A percentile compares a stretch with the other conserved stretches of the same genome.
Evolutionary conservation across 2,329 filamentous ascomycete species (phyloP).

Genomic region (Hypoxylon sp.): DNA sequence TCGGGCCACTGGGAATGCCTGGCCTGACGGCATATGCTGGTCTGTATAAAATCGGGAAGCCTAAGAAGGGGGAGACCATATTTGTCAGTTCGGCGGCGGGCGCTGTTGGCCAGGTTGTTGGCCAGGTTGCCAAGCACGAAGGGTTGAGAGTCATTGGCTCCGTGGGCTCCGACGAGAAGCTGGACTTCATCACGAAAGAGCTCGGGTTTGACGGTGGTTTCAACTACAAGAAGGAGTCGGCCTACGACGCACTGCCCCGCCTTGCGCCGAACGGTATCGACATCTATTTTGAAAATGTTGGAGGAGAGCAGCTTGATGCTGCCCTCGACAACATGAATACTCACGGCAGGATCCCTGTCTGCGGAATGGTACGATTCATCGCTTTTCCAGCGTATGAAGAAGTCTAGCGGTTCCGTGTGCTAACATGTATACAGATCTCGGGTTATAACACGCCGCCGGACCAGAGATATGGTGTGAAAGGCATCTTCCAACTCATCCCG

Average conservation of each 20-base stretch:
- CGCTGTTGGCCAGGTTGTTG: slow-evolving; percentile 81
- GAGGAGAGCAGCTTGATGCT: slow-evolving; percentile 78
- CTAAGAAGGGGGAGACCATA: slow-evolving; percentile 82
- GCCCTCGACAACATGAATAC: slow-evolving; percentile 72
- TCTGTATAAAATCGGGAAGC: slow-evolving; percentile 81
- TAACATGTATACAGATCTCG: slow-evolving; percentile 66
- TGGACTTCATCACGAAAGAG: slow-evolving; percentile 78
- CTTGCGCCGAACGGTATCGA: slow-evolving; percentile 81
- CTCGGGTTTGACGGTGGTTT: slow-evolving; percentile 81
- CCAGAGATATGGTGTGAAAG: slow-evolving; percentile 76
- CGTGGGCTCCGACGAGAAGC: slow-evolving; percentile 82
- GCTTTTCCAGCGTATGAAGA: neutral
- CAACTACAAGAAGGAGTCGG: slow-evolving; percentile 84
- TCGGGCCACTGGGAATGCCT: slow-evolving; percentile 82
- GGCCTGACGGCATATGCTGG: slow-evolving; percentile 82
- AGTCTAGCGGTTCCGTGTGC: slow-evolving; percentile 43
- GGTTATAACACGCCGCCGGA: slow-evolving; percentile 75
- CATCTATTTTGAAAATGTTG: slow-evolving; percentile 87
- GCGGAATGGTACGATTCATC: slow-evolving; percentile 57
- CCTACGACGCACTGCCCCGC: slow-evolving; percentile 73
- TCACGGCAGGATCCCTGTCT: slow-evolving; percentile 74
- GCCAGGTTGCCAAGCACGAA: slow-evolving; percentile 82
- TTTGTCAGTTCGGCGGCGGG: slow-evolving; percentile 82
- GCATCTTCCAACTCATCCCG: slow-evolving; percentile 73
- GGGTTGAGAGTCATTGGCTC: slow-evolving; percentile 81